Evolutionary conservation across 495 filamentous ascomycete genomes (phyloP).

Genomic region (Annulohypoxylon nitens): DNA sequence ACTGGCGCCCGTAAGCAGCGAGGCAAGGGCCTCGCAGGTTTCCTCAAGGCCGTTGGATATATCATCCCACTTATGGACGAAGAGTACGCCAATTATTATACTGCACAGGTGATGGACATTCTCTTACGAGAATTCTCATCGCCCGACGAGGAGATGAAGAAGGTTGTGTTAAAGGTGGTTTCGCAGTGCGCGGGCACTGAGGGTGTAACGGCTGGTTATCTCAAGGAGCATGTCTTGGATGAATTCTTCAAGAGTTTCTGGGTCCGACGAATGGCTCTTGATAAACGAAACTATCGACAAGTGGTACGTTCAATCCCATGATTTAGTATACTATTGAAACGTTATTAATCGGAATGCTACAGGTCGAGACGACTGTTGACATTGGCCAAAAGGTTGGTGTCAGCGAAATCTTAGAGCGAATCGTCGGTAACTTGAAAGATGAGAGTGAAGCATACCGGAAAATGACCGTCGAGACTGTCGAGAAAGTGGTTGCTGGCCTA

Average conservation of each 20-base stretch:
- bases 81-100: slow-evolving; percentile 99
- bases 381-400: slow-evolving; percentile 97
- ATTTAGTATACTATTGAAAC: background rate
- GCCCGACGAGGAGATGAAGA: slow-evolving; percentile 99
- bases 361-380: slow-evolving; percentile 94
- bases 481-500: slow-evolving; percentile 92
- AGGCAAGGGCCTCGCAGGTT: slow-evolving; percentile 95
- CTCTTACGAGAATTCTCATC: slow-evolving; percentile 94
- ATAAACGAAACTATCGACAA: slow-evolving; percentile 96
- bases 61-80: slow-evolving; percentile 99
- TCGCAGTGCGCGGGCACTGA: slow-evolving; percentile 96
- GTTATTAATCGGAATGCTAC: slow-evolving; percentile 23
- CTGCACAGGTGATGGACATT: slow-evolving; percentile 98
- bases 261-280: slow-evolving; percentile 95
- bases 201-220: slow-evolving; percentile 92
- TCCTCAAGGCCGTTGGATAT: slow-evolving; percentile 97
- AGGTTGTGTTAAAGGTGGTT: slow-evolving; percentile 96
- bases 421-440: slow-evolving; percentile 96
- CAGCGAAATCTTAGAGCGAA: slow-evolving; percentile 91
- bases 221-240: slow-evolving; percentile 93
- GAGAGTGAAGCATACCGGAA: slow-evolving; percentile 98
- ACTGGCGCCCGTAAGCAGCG: slow-evolving; percentile 95
- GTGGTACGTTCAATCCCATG: slow-evolving; percentile 65
- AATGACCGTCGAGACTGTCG: slow-evolving; percentile 98
- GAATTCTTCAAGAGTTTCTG: slow-evolving; percentile 99